Base-by-base conservation (phyloP, 1,139 yeast genomes). In the Oligophagozyma castellii region DNA sequence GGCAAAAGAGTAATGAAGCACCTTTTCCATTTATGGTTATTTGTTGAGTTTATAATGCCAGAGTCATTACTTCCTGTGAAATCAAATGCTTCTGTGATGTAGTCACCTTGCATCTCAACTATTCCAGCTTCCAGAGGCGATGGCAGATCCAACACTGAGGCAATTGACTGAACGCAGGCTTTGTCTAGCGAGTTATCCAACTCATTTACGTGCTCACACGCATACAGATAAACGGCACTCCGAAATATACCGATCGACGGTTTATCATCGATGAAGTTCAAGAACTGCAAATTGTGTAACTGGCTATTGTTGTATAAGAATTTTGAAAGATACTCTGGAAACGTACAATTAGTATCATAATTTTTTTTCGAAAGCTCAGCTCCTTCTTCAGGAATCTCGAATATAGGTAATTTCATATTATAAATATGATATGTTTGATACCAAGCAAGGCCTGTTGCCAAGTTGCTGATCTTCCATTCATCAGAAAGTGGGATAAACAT, bases 1-100 rank as follows among this genome's bases (percentile, higher is more conserved):
- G 64, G 64, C 13, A 59, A 31, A 16, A 51, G 40, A 1, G 60
- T 54, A 2, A 56, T 37, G 6, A 52, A 36, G 32, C 64, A 59
- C 18, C 59, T 42, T 18, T 46, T 49, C 63, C 63, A 59, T 10
- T 24, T 20, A 29, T 52, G 54, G 2, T 46, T 51, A 14, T 46
- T 42, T 5, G 35, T 36, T 0, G 63, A 56, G 1, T 26, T 21
- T 6, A 57, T 29, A 7, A 25, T 14, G 5, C 42, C 40, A 3
- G 35, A 23, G 12, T 43, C 44, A 5, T 29, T 31, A 11, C 35
- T 35, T 2, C 35, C 29, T 4, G 31, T 29, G 19, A 48, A 38
- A 24, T 43, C 38, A 33, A 58, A 58, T 0, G 42, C 29, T 31
- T 58, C 59, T 2, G 40, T 35, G 12, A 58, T 52, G 19, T 46